Base-by-base conservation (phyloP, 305 asterid species). In the Rubia tinctorum region DNA sequence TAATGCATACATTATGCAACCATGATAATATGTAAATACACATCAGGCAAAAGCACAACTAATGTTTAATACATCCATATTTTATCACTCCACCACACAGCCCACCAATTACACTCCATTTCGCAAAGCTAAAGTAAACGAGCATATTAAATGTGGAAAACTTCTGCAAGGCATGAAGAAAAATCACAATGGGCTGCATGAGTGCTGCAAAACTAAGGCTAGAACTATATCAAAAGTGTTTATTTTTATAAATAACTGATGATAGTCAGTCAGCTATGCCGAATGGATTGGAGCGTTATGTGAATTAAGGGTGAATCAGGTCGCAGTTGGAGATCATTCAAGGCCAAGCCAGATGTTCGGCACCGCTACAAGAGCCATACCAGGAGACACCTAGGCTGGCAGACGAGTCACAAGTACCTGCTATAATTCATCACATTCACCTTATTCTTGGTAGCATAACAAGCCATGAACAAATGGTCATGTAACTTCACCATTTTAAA, bases 381-480 rank as follows among this genome's bases (percentile, higher is more conserved):
- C 76, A 77, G 73, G 80, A 77, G 69, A 77, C 73, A 77, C 68
- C 68, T 47, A 71, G 69, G 73, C 55, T 66, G 62, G 43, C 25
- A 56, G 56, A 65, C 74, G 20, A 22, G 73, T 77, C 81, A 77
- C 66, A 77, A 72, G 77, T 77, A 77, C 77, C 81, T 68, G 81
- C 74, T 77, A 67, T 67, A 68, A 25, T 67, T 73, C 81, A 73
- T 77, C 77, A 77, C 67, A 25, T 73, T 73, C 73, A 47, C 75
- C 68, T 60, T 68, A 67, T 60, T 60, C 77, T 67, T 60, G 58
- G 66, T 67, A 65, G 13, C 69, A 61, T 39, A 18, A 53, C 0
- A 51, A 17, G 55, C 49, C 25, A 51, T 27, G 49, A 30, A 53
- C 27, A 34, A 17, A 8, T 69, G 30, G 59, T 27, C 17, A 30